Base-by-base conservation (phyloP, 768 basidiomycete genomes). In the Stropharia rugosoannulata region DNA sequence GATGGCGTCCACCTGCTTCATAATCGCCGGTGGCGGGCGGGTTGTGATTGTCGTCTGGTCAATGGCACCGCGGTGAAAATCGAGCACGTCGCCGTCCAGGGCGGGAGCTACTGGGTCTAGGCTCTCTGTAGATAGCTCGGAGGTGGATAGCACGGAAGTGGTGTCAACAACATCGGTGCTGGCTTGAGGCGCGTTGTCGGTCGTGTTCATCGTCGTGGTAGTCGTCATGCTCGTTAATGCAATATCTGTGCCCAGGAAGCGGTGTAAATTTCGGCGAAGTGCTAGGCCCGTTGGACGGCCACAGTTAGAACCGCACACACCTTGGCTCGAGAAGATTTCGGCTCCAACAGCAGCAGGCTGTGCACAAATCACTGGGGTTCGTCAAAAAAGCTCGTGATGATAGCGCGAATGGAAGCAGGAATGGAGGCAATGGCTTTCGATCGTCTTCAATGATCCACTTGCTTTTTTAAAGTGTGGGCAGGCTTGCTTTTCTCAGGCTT, bases 1-100 rank as follows among this genome's bases (percentile, higher is more conserved):
- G 2, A 90, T 86, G 15, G 75, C 74, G 59, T 80, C 79, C 39
- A 97, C 78, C 56, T 88, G 85, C 57, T 77, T 76, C 77, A 98
- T 90, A 8, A 95, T 90, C 49, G 85, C 83, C 0, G 80, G 75
- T 9, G 95, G 94, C 5, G 83, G 74, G 8, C 82, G 78, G 0
- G 82, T 88, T 18, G 95, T 95, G 57, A 96, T 80, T 25, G 86
- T 93, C 10, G 83, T 83, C 61, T 88, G 85, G 70, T 98, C 95
- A 51, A 96, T 89, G 1, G 95, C 87, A 57, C 95, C 95, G 55
- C 89, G 87, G 64, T 98, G 95, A 46, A 73, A 61, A 8, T 62
- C 67, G 15, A 73, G 62, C 18, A 35, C 53, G 13, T 27, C 36
- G 18, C 29, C 32, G 43, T 36, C 43, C 12, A 13, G 44, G 13